Percentiles rank a stretch among this genome's conserved stretches.
phyloP scores from a whole-genome alignment of 2,329 filamentous ascomycete genomes.

The Fusarium praegraminearum region DNA sequence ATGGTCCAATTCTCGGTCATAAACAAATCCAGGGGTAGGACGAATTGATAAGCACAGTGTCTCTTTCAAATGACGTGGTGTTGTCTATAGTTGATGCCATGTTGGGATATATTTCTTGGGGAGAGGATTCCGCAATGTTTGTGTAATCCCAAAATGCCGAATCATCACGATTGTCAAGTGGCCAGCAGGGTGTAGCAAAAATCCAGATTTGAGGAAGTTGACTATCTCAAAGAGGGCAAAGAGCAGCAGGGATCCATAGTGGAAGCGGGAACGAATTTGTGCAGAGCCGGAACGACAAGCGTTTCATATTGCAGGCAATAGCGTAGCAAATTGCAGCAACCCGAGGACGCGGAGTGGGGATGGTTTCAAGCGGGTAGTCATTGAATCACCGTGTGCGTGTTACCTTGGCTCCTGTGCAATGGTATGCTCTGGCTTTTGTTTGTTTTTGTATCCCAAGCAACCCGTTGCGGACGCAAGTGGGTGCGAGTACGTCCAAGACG shows the following conservation, averaged over 20 bases:
- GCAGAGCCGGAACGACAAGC: slow-evolving; percentile 21
- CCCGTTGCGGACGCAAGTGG: slow-evolving; percentile 33
- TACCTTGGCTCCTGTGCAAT: slow-evolving; percentile 39
- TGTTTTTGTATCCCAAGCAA: slow-evolving; percentile 22
- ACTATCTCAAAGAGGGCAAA: slow-evolving; percentile 4
- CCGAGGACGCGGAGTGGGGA: slow-evolving; percentile 8
- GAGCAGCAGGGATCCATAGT: not conserved
- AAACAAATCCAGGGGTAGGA: slow-evolving; percentile 1
- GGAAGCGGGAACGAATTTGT: slow-evolving; percentile 8
- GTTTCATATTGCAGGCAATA: slow-evolving; percentile 24
- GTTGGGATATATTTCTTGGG: not conserved
- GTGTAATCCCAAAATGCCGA: slow-evolving; percentile 9
- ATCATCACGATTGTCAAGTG: slow-evolving; percentile 23
- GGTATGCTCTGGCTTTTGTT: slow-evolving; percentile 28
- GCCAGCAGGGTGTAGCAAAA: slow-evolving; percentile 31
- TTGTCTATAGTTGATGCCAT: slow-evolving; percentile 1
- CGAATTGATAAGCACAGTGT: not conserved
- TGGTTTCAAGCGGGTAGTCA: slow-evolving; percentile 13
- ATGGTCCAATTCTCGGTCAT: not conserved
- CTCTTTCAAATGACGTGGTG: not conserved
- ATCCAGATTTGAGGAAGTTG: slow-evolving; percentile 20
- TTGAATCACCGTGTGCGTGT: slow-evolving; percentile 24
- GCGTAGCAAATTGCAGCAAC: slow-evolving; percentile 37
- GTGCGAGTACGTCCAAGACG: slow-evolving; percentile 31
- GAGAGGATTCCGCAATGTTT: not conserved